Evolutionary conservation across 2,329 filamentous ascomycete genomes (phyloP), one percentile per base, ranked within the genome.

Genomic region (Aspergillus sp.): DNA sequence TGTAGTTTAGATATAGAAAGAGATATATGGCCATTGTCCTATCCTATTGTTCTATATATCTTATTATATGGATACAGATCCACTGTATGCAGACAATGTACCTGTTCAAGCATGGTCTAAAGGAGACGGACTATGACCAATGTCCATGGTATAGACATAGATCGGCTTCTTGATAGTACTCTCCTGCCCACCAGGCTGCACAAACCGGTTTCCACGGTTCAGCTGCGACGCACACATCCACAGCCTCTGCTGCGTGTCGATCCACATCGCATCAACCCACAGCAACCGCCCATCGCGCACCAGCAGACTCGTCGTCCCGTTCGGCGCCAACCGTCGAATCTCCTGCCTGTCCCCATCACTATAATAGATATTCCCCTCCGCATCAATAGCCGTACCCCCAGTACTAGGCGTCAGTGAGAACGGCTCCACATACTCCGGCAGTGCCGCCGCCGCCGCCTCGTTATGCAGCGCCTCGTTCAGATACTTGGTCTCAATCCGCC

Each of bases 301-400:
- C 2, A 57, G 54, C 7, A 57, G 44, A 4, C 24, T 48, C 5
- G 53, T 51, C 54, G 24, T 3, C 41, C 54, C 13, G 48, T 48
- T 8, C 7, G 57, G 56, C 5, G 42, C 55, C 7, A 59, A 47
- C 52, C 55, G 51, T 42, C 51, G 50, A 27, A 58, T 55, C n/a
- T 55, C 55, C 9, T 55, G 51, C 30, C 57, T 51, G 50, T 76
- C 70, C 1, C 67, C 71, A 57, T 76, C 74, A 60, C 67, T 70
- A 49, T 64, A 54, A 57, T 76, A 77, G 30, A 76, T 71, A 54
- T 73, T 74, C 4, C 75, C 75, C 9, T 70, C 48, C 1, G 68
- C 72, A 53, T 76, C 75, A 40, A 76, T 75, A 3, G 74, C 71
- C 4, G 71, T 75, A 22, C 73, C 73, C 15, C 72, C 73, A 1